Evolutionary conservation across 208 protist genomes (phyloP), one percentile per base, ranked within the genome.

Genomic region (Trypanosoma avium): DNA sequence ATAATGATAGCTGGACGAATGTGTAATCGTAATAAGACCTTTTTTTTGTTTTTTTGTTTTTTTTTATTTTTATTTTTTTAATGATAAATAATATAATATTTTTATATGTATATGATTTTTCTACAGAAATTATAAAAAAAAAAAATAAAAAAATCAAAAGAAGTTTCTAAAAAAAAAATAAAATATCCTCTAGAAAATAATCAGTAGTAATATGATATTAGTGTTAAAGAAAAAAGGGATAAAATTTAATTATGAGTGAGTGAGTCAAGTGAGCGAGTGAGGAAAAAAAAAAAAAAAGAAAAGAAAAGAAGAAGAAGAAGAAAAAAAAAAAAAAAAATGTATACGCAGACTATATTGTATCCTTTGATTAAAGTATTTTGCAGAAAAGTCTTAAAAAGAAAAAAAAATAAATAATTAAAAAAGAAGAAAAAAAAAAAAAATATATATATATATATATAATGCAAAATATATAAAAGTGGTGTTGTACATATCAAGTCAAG

Each of bases 1-100:
- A 69, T 3, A 70, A 33, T 45, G 64, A 70, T 26, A 21, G 64
- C 15, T 70, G 64, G 64, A 57, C 64, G 42, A 57, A 61, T 49
- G 46, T 70, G 36, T 57, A 70, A 36, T 50, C 24, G 21, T 13
- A 12, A 35, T 19, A 35, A n/a, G 27, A 3, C 9, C 6, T 15
- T 48, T 43, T 29, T 54, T 52, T 52, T 22, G 5, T 63, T 63
- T 29, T 53, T 32, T 27, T 38, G n/a, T 21, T 45, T 49, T 10
- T 36, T 70, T 32, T 70, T 29, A 46, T 46, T 45, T 17, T 67
- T 33, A 27, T 22, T 48, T 22, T 52, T 32, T 17, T 63, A 53
- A 15, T 61, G 46, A 22, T 47, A 26, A 47, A 17, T 61, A 27
- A 19, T 43, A 35, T 48, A 10, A 27, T 61, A 27, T 42, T 42